Evolutionary conservation across 768 basidiomycete species (phyloP).

Genomic region (Podaxis sp.): DNA sequence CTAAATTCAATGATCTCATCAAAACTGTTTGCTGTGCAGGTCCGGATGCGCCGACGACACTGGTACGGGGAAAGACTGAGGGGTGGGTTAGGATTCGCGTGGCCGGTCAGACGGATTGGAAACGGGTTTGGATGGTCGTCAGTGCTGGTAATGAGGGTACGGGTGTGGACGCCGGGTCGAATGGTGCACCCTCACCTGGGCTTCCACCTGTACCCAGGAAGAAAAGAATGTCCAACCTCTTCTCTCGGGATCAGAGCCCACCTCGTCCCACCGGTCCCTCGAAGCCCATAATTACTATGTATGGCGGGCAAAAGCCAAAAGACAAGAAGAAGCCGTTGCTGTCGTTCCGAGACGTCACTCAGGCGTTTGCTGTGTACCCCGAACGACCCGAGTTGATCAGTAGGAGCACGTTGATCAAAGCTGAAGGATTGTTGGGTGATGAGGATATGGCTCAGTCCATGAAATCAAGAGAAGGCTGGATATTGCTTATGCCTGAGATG

Average conservation of each 20-base stretch:
- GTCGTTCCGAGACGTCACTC: slow-evolving; percentile 67
- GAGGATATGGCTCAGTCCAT: slow-evolving; percentile 69
- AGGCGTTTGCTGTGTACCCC: slow-evolving; percentile 94
- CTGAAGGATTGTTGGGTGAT: slow-evolving; percentile 82
- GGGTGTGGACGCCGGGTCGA: slow-evolving; percentile 16
- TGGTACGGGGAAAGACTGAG: slow-evolving; percentile 76
- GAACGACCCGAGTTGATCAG: slow-evolving; percentile 92
- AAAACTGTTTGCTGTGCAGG: slow-evolving; percentile 27
- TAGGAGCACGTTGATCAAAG: slow-evolving; percentile 86
- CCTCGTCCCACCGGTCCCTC: slow-evolving; percentile 26
- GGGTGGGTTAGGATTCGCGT: slow-evolving; percentile 90
- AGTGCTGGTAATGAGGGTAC: slow-evolving; percentile 43
- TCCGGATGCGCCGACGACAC: slow-evolving; percentile 56
- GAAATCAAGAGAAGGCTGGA: slow-evolving; percentile 77
- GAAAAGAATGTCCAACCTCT: slow-evolving; percentile 71
- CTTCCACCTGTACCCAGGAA: slow-evolving; percentile 28
- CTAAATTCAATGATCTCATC: slow-evolving; percentile 1
- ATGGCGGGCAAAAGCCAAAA: slow-evolving; percentile 62
- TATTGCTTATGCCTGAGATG: slow-evolving; percentile 88
- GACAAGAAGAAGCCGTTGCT: slow-evolving; percentile 74
- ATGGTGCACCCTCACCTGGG: neutral
- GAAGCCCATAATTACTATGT: slow-evolving; percentile 55
- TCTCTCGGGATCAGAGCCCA: slow-evolving; percentile 46
- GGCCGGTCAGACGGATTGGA: slow-evolving; percentile 99
- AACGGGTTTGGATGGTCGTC: slow-evolving; percentile 83